phyloP scores from a whole-genome alignment of 495 filamentous ascomycete genomes.

The Daldinia grandis region DNA sequence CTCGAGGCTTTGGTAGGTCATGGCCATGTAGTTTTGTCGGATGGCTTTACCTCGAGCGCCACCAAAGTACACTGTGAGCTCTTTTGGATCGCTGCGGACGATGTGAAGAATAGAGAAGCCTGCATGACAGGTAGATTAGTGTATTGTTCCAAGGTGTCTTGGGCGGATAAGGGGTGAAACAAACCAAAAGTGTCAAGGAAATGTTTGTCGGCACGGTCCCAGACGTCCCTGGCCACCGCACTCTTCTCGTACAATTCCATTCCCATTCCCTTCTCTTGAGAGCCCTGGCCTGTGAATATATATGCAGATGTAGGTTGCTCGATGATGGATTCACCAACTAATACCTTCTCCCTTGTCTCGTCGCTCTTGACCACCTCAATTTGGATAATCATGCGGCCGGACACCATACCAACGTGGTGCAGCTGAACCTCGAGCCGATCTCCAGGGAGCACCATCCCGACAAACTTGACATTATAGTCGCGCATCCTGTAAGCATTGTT shows the following conservation, averaged over 20 bases:
- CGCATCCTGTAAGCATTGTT: conserved; percentile 88
- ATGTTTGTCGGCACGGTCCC: conserved; percentile 87
- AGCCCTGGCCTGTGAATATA: conserved; percentile 89
- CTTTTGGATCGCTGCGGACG: conserved; percentile 90
- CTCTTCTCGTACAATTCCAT: conserved; percentile 89
- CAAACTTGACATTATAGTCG: conserved; percentile 81
- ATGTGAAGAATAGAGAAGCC: conserved; percentile 88
- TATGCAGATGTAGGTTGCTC: conserved; percentile 87
- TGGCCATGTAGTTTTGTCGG: conserved; percentile 89
- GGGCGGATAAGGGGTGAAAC: conserved; percentile 20
- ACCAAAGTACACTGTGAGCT: conserved; percentile 90
- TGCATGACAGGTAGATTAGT: conserved; percentile 49
- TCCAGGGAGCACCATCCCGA: conserved; percentile 88
- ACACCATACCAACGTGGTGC: conserved; percentile 86
- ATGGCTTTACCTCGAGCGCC: conserved; percentile 87
- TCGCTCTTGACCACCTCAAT: conserved; percentile 78
- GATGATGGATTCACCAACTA: conserved; percentile 84
- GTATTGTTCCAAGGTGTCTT: background rate
- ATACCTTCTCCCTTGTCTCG: conserved; percentile 83
- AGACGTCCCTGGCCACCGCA: conserved; percentile 82
- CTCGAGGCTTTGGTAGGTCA: conserved; percentile 80
- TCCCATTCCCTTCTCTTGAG: conserved; percentile 92
- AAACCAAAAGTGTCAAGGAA: conserved; percentile 90
- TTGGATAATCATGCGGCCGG: conserved; percentile 88
- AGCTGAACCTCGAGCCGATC: conserved; percentile 83